Percentiles rank a stretch among this genome's conserved stretches.
Evolutionary conservation across 371 early-diverging fungal genomes (phyloP).

Genomic region (Rhizopus sp.): DNA sequence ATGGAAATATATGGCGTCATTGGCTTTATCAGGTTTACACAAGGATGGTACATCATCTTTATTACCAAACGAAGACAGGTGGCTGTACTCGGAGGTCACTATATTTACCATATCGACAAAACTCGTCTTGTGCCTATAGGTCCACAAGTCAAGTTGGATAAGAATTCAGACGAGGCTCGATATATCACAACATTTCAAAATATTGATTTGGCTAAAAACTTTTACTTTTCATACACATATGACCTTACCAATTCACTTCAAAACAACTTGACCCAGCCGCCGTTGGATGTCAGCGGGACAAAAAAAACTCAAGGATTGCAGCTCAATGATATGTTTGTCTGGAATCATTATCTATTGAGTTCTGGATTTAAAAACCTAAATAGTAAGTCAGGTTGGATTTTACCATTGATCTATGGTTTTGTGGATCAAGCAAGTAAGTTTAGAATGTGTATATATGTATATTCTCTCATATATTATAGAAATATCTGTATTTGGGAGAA

Average conservation of each 20-base stretch:
- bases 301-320: slow-evolving; percentile 6
- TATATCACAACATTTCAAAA: slow-evolving; percentile 81
- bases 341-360: slow-evolving; percentile 88
- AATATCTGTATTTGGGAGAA: slow-evolving; percentile 82
- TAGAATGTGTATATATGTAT: background rate
- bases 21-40: slow-evolving; percentile 91
- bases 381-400: slow-evolving; percentile 79
- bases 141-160: slow-evolving; percentile 66
- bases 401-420: slow-evolving; percentile 95
- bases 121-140: slow-evolving; percentile 79
- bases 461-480: slow-evolving; percentile 27
- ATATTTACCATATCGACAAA: slow-evolving; percentile 93
- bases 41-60: slow-evolving; percentile 91
- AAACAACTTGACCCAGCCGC: slow-evolving; percentile 73
- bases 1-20: slow-evolving; percentile 45
- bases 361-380: slow-evolving; percentile 69
- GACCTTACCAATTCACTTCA: slow-evolving; percentile 93
- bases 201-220: slow-evolving; percentile 84
- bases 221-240: slow-evolving; percentile 93
- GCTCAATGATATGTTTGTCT: slow-evolving; percentile 90
- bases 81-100: slow-evolving; percentile 93
- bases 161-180: slow-evolving; percentile 79
- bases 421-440: slow-evolving; percentile 90
- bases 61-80: slow-evolving; percentile 88
- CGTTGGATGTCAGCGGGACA: slow-evolving; percentile 13